Evolutionary conservation across 179 eudicot species (phyloP).

Genomic region (Actinidia polygama): DNA sequence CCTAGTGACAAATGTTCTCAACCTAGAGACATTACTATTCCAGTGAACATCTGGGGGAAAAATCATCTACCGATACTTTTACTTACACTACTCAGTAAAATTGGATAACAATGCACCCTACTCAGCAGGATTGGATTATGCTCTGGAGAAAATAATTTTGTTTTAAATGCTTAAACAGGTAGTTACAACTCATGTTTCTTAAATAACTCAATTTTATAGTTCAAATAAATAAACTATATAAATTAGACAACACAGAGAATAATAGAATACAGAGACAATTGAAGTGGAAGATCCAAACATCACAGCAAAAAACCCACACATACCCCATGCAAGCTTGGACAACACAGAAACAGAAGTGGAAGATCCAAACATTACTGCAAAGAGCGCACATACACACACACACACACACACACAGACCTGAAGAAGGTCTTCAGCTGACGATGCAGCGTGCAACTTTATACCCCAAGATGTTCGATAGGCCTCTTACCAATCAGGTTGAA

Average conservation of each 20-base stretch:
- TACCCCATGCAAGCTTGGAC: too few species aligned
- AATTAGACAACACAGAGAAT: not conserved
- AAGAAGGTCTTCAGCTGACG: constrained; percentile 71
- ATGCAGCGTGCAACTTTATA: constrained; percentile 54
- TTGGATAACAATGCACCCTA: too few species aligned
- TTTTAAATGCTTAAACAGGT: not conserved
- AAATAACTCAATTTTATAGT: not conserved
- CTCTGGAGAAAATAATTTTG: too few species aligned
- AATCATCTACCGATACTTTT: too few species aligned
- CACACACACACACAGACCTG: constrained; percentile 50
- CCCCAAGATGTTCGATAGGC: constrained; percentile 66
- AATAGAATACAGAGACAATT: not conserved
- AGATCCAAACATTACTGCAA: not conserved
- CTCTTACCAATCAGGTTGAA: constrained; percentile 71
- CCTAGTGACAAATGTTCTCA: too few species aligned
- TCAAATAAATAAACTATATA: not conserved
- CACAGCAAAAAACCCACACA: too few species aligned
- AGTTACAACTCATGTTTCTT: not conserved
- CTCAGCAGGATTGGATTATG: too few species aligned
- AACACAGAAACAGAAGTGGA: too few species aligned
- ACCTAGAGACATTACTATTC: too few species aligned
- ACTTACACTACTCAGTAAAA: too few species aligned
- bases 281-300: not conserved
- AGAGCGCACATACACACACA: not conserved
- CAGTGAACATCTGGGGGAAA: too few species aligned